Evolutionary conservation across 306 rosid genomes (phyloP).

Genomic region (Gastrolobium bilobum): DNA sequence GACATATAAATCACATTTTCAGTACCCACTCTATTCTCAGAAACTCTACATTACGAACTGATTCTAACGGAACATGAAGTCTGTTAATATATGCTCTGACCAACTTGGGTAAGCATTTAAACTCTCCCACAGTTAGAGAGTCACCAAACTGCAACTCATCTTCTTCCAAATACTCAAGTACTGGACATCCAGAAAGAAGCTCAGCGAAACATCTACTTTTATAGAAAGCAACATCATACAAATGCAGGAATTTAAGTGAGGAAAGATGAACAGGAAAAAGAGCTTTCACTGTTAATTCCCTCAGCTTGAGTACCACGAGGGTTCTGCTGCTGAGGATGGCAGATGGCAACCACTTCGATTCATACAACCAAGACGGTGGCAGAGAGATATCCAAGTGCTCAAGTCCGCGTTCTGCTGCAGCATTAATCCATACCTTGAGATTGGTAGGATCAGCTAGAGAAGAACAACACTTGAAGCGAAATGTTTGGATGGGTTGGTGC

Average conservation of each 20-base stretch:
- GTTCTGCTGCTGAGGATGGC: neutral
- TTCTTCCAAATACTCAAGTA: neutral
- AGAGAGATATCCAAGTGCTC: neutral
- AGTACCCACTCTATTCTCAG: too few relatives aligned
- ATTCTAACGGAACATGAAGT: too few relatives aligned
- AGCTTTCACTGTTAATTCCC: neutral
- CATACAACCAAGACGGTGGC: too few relatives aligned
- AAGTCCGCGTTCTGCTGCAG: neutral
- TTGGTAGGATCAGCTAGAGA: too few relatives aligned
- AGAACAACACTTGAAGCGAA: too few relatives aligned
- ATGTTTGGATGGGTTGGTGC: neutral
- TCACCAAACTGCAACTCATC: too few relatives aligned
- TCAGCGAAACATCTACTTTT: accelerated
- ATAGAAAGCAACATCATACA: neutral
- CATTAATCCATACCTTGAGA: neutral
- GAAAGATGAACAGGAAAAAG: constrained; percentile 5
- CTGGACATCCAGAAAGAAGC: neutral
- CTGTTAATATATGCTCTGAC: neutral
- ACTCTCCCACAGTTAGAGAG: too few relatives aligned
- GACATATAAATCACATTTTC: too few relatives aligned
- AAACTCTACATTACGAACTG: too few relatives aligned
- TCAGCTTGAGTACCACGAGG: constrained; percentile 5
- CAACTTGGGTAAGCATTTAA: neutral
- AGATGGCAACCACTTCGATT: neutral
- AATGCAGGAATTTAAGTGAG: neutral